A percentile compares a stretch with the other conserved stretches of the same genome.
Evolutionary conservation across 148 eudicot species (phyloP).

Genomic region (Fagopyrum esculentum): DNA sequence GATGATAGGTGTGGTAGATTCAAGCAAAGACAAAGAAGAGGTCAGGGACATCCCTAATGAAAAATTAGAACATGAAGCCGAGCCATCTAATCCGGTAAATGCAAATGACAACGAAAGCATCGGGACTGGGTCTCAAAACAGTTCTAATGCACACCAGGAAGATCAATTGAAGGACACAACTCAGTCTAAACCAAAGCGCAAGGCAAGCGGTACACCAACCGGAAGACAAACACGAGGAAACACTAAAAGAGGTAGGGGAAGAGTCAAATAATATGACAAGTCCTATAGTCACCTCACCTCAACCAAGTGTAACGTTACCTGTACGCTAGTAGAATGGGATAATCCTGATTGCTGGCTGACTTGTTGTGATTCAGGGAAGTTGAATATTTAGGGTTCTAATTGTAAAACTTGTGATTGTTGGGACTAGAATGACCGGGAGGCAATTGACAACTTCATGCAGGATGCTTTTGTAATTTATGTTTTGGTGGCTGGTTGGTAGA

Average conservation of each 20-base stretch:
- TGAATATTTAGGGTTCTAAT: not conserved
- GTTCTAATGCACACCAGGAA: not conserved
- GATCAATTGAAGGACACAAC: not conserved
- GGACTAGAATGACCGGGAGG: not conserved
- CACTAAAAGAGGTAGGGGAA: constrained; percentile 8
- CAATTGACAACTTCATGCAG: not conserved
- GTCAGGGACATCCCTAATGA: not conserved
- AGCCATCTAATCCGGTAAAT: not conserved
- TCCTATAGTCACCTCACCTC: not conserved
- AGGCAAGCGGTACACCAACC: not conserved
- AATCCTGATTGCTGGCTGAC: not conserved
- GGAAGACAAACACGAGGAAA: not conserved
- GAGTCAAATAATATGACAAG: not conserved
- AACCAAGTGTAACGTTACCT: not conserved
- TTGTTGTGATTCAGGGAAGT: not conserved
- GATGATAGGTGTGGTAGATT: not conserved
- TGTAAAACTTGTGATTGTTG: not conserved
- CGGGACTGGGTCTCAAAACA: constrained; percentile 3
- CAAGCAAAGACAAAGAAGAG: not conserved
- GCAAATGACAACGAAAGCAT: not conserved
- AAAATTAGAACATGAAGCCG: not conserved
- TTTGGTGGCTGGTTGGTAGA: not conserved
- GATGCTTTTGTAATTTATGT: not conserved
- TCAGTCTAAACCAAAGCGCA: not conserved
- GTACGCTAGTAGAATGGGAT: not conserved